Evolutionary conservation across 305 asterid genomes (phyloP).

Genomic region (Fraxinus ornus): DNA sequence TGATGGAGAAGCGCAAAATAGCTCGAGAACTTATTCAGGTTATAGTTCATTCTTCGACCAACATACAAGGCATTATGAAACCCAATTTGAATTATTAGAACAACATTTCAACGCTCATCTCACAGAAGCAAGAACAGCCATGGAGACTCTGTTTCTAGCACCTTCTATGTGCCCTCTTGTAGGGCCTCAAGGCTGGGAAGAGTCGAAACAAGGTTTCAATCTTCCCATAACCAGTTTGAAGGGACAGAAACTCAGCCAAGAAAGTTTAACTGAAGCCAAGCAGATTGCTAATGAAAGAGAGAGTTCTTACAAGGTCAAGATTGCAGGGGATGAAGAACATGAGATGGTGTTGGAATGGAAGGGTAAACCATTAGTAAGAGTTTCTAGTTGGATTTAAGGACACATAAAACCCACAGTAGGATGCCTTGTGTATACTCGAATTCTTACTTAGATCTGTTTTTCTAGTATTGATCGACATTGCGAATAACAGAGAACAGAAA

Average conservation of each 20-base stretch:
- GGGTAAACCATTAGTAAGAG: slow-evolving; percentile 51
- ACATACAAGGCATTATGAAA: slow-evolving; percentile 44
- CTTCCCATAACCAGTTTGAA: slow-evolving; percentile 15
- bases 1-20: slow-evolving; percentile 59
- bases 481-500: neutral
- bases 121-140: slow-evolving; percentile 62
- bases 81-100: slow-evolving; percentile 62
- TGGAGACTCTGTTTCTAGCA: slow-evolving; percentile 64
- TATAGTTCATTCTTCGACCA: slow-evolving; percentile 47
- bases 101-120: slow-evolving; percentile 53
- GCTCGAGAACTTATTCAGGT: slow-evolving; percentile 6
- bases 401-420: neutral
- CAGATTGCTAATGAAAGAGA: slow-evolving; percentile 51
- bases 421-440: neutral
- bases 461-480: neutral
- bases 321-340: slow-evolving; percentile 33
- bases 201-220: slow-evolving; percentile 5
- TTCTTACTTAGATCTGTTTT: neutral
- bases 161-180: slow-evolving; percentile 49
- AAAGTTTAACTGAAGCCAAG: slow-evolving; percentile 57
- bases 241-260: slow-evolving; percentile 45
- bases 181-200: slow-evolving; percentile 61
- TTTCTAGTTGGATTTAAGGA: slow-evolving; percentile 60
- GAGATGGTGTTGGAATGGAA: slow-evolving; percentile 70
- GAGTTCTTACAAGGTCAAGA: slow-evolving; percentile 36